A percentile compares a stretch with the other conserved stretches of the same genome.
These are phyloP conservation scores for Trichophyton mentagrophytes DNA, from an alignment of 2,329 filamentous ascomycete species.

Conservation along the genomic window DNA sequence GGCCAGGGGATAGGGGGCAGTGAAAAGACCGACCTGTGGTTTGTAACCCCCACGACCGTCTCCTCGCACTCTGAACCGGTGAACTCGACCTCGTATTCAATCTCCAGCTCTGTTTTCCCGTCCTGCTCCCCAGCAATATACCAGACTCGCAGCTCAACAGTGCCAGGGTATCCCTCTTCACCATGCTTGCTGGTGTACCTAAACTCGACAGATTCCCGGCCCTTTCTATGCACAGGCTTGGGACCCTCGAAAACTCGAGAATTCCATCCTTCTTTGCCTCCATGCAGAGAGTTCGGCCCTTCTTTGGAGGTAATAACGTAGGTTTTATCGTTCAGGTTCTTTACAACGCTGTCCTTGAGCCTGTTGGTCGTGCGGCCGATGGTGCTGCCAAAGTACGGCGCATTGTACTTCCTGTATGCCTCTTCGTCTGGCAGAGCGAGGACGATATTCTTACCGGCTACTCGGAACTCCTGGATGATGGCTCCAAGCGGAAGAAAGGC, in stretches of 20 bases:
- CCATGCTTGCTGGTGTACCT: conserved; percentile 58
- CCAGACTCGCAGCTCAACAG: conserved; percentile 61
- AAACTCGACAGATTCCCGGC: conserved; percentile 56
- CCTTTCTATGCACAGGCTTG: conserved; percentile 41
- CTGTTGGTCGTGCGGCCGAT: conserved; percentile 79
- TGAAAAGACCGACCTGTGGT: conserved; percentile 58
- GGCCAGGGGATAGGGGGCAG: neutral
- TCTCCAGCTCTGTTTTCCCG: conserved; percentile 58
- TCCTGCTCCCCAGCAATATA: conserved; percentile 64
- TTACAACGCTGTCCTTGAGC: conserved; percentile 57
- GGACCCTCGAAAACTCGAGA: conserved; percentile 68
- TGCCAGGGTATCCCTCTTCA: conserved; percentile 83
- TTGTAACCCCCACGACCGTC: conserved; percentile 85
- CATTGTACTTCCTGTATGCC: conserved; percentile 63
- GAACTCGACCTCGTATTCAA: conserved; percentile 82
- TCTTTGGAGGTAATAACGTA: conserved; percentile 67
- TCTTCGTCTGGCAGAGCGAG: conserved; percentile 67
- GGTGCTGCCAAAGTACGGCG: conserved; percentile 78
- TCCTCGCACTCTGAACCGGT: conserved; percentile 66
- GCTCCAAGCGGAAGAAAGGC: conserved; percentile 35
- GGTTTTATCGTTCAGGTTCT: conserved; percentile 55
- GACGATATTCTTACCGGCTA: conserved; percentile 74
- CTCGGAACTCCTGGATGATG: conserved; percentile 54
- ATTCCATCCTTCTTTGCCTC: conserved; percentile 64
- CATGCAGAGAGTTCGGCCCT: conserved; percentile 62